A percentile compares a stretch with the other conserved stretches of the same genome.
Conservation (phyloP, 2,329 filamentous ascomycete species). For the Neurospora crassa region DNA sequence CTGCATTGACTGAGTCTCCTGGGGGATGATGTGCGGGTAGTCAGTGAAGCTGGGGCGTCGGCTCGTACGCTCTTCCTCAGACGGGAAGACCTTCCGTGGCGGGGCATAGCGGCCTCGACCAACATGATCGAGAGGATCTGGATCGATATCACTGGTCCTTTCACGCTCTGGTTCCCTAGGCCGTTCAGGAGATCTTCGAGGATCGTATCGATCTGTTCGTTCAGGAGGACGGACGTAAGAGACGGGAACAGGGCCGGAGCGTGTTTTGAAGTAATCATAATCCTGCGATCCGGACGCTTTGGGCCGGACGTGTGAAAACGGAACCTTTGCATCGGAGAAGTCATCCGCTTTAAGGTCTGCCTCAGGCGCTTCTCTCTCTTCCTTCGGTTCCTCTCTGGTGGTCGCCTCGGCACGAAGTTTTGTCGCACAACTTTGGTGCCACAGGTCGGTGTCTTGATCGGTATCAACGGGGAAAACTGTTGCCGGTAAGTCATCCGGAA, state of each 20-base stretch:
- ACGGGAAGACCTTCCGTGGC: slow-evolving; percentile 26
- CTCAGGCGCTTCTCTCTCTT: neutral
- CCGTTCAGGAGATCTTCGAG: slow-evolving; percentile 15
- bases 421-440: slow-evolving; percentile 72
- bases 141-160: slow-evolving; percentile 3
- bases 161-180: slow-evolving; percentile 8
- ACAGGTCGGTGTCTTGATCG: slow-evolving; percentile 72
- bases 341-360: slow-evolving; percentile 1
- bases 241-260: slow-evolving; percentile 24
- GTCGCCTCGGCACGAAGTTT: slow-evolving; percentile 55
- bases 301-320: slow-evolving; percentile 22
- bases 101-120: slow-evolving; percentile 15
- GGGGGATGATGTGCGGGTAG: slow-evolving; percentile 29
- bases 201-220: slow-evolving; percentile 10
- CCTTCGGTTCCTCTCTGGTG: slow-evolving; percentile 24
- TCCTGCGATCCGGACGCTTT: slow-evolving; percentile 21
- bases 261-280: slow-evolving; percentile 29
- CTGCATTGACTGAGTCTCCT: slow-evolving; percentile 16
- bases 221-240: slow-evolving; percentile 20
- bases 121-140: neutral
- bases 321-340: slow-evolving; percentile 19
- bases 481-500: slow-evolving; percentile 49
- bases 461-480: slow-evolving; percentile 61
- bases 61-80: slow-evolving; percentile 31
- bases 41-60: slow-evolving; percentile 44